phyloP scores from a whole-genome alignment of 2,329 filamentous ascomycete species.

The Phyllosticta citribraziliensis region DNA sequence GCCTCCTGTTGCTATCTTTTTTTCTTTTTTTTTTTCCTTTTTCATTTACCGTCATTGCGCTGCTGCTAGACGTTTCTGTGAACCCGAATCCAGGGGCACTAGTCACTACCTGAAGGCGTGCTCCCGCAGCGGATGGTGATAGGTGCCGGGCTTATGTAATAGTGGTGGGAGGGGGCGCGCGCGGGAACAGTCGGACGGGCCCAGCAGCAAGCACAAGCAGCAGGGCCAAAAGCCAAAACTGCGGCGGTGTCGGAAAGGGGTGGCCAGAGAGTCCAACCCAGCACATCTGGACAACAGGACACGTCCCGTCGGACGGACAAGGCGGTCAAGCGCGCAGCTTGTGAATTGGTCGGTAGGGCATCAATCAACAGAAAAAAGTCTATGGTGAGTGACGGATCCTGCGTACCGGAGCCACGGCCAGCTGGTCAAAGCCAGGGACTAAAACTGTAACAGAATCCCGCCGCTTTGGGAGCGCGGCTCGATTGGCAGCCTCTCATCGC shows the following conservation, averaged over 20 bases:
- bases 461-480: neutral
- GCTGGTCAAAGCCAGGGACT: neutral
- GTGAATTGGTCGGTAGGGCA: neutral
- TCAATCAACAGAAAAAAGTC: neutral
- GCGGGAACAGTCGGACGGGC: neutral
- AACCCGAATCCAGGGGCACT: neutral
- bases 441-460: neutral
- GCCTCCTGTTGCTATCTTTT: too few species aligned
- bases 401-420: neutral
- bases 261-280: neutral
- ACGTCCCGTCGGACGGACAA: neutral
- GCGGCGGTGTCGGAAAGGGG: neutral
- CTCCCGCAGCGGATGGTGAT: neutral
- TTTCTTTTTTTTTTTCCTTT: neutral
- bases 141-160: neutral
- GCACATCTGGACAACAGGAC: neutral
- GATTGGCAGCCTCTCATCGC: neutral
- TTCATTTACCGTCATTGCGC: neutral
- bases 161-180: neutral
- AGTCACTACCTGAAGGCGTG: neutral
- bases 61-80: neutral
- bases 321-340: neutral
- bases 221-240: neutral
- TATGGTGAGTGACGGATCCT: neutral
- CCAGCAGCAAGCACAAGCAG: neutral